phyloP scores from a whole-genome alignment of 2,329 filamentous ascomycete species.

The Davidsoniella neocaledoniae region DNA sequence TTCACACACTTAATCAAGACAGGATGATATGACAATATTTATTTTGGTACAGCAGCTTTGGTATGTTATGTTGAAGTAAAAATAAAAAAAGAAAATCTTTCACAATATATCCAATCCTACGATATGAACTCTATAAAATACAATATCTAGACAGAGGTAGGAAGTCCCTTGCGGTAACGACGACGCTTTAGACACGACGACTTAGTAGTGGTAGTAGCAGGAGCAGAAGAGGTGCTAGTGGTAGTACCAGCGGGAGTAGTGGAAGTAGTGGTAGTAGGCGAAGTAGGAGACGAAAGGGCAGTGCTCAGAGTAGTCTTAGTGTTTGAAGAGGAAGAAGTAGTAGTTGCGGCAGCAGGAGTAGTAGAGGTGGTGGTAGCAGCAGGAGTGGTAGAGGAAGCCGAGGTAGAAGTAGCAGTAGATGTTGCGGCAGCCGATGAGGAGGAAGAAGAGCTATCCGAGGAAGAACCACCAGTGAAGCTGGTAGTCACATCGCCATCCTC shows the following conservation, averaged over 20 bases:
- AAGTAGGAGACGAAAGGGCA: background rate
- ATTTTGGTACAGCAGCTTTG: too few species aligned
- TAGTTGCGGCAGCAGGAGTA: background rate
- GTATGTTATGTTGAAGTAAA: too few species aligned
- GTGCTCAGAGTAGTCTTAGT: background rate
- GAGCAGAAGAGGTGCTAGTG: background rate
- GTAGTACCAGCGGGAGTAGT: conserved; percentile 1
- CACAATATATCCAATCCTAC: too few species aligned
- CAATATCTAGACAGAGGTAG: background rate
- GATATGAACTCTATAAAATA: too few species aligned
- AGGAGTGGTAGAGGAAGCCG: background rate
- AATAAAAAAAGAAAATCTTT: too few species aligned
- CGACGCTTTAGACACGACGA: conserved; percentile 7
- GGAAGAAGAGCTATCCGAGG: conserved; percentile 1
- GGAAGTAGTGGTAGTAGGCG: background rate
- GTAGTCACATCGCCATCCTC: conserved; percentile 29
- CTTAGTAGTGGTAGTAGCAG: background rate
- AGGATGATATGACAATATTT: too few species aligned
- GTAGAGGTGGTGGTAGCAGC: background rate
- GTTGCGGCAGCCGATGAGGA: background rate
- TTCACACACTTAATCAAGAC: too few species aligned
- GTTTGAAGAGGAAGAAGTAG: background rate
- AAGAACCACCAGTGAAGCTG: conserved; percentile 12
- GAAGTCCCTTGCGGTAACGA: conserved; percentile 4
- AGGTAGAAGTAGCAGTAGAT: background rate